Evolutionary conservation across 352 stramenopile genomes (phyloP), one percentile per base, ranked within the genome.

Genomic region (Pythium coloratum): DNA sequence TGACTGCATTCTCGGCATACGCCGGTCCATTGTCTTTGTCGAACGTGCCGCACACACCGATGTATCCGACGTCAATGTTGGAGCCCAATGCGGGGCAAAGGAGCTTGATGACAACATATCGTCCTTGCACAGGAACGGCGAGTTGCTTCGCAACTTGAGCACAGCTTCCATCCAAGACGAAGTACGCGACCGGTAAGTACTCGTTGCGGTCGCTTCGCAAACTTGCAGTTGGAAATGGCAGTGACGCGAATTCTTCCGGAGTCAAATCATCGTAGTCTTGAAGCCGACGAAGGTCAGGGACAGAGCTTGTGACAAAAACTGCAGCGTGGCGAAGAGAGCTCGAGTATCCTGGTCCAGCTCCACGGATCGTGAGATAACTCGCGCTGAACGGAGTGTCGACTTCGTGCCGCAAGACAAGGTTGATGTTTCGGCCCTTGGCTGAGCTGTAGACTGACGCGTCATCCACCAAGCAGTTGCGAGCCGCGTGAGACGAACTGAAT

Each of bases 41-140:
- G 38, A 91, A 94, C 6, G 81, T 80, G 1, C 88, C 88, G n/a
- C 72, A 93, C 47, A 93, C 80, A 2, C 86, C 88, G 46, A 95
- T 67, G 65, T 92, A 94, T 12, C 88, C 86, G 20, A 94, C 70
- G 33, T 96, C 86, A 40, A 96, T 96, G 54, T 95, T 96, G n/a
- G 73, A 69, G 16, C 85, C 86, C 13, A 77, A 66, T 0, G 84
- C 78, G 8, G 88, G 76, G 32, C 83, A 78, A 34, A 96, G 64
- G 12, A 92, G 73, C 62, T 96, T 96, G 3, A 94, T 69, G 7
- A 95, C 63, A 44, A 95, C 80, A 46, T 94, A 96, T 12, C 88
- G 75, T 55, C 88, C 88, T 28, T 78, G 84, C 9, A 91, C 74
- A 14, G 86, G 82, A 34, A 76, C 73, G 1, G 83, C 76, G 16